Percentiles rank a stretch among this genome's conserved stretches.
These are phyloP conservation scores for Blastobotrys buckinghamii DNA, from an alignment of 1,139 yeast genomes.

Conservation along the genomic window DNA sequence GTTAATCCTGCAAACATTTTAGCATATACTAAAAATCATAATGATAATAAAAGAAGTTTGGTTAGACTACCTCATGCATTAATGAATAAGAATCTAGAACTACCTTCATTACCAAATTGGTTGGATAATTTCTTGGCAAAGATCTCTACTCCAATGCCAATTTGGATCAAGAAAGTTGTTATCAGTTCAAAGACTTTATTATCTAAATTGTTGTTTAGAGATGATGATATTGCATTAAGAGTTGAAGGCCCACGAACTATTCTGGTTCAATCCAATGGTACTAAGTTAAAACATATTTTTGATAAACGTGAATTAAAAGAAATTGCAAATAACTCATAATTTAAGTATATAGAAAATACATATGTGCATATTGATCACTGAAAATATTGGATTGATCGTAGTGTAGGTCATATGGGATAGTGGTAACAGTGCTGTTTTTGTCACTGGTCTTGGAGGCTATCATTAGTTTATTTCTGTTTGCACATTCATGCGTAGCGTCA, in stretches of 20 bases:
- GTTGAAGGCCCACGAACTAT: constrained; percentile 21
- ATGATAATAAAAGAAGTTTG: constrained; percentile 11
- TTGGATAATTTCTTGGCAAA: constrained; percentile 5
- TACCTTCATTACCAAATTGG: constrained; percentile 15
- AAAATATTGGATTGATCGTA: no score
- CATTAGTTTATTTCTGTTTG: no score
- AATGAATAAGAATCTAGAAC: constrained; percentile 18
- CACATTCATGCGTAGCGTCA: no score
- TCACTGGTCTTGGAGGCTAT: no score
- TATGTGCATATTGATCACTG: no score
- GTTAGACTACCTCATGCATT: constrained; percentile 20
- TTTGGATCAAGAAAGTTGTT: constrained; percentile 8
- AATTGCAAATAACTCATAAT: constrained; percentile 8
- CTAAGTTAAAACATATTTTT: constrained; percentile 14
- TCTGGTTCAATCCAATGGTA: constrained; percentile 18
- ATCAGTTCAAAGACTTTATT: constrained; percentile 14
- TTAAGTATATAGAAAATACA: no score
- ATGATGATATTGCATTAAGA: constrained; percentile 12
- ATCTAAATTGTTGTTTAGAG: constrained; percentile 17
- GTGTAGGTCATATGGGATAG: no score
- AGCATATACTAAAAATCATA: constrained; percentile 26
- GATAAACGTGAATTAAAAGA: constrained; percentile 17
- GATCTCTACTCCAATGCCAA: constrained; percentile 10
- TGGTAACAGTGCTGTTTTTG: no score
- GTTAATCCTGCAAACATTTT: constrained; percentile 31